phyloP scores from a whole-genome alignment of 2,329 filamentous ascomycete species.

The Escovopsis sp. region DNA sequence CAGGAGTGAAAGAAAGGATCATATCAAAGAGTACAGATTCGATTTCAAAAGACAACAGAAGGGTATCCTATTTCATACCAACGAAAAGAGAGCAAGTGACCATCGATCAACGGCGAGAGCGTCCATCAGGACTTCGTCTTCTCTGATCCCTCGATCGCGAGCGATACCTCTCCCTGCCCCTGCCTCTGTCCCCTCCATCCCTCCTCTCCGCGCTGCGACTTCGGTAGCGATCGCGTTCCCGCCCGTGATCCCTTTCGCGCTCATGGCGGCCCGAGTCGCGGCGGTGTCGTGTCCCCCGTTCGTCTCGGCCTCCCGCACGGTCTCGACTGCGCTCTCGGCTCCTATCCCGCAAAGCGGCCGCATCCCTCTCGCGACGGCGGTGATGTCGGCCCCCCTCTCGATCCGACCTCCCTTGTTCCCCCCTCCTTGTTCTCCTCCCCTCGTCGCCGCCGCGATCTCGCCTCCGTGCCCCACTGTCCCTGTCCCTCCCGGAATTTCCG shows the following conservation, averaged over 20 bases:
- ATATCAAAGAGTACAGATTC: no score
- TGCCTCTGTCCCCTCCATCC: slow-evolving; percentile 5
- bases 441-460: slow-evolving; percentile 17
- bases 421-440: slow-evolving; percentile 19
- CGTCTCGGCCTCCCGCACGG: slow-evolving; percentile 5
- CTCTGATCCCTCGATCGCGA: slow-evolving; percentile 10
- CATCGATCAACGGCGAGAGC: slow-evolving; percentile 1
- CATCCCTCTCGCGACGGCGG: no score
- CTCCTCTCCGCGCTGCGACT: slow-evolving; percentile 5
- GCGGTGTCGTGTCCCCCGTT: slow-evolving; percentile 4
- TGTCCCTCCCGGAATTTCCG: slow-evolving; percentile 11
- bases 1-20: no score
- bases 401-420: no score
- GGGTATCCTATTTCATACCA: no score
- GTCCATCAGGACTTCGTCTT: slow-evolving; percentile 3
- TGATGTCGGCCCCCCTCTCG: no score
- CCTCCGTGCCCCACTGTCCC: slow-evolving; percentile 9
- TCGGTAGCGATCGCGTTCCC: slow-evolving; percentile 5
- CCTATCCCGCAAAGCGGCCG: slow-evolving; percentile 12
- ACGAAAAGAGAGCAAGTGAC: no score
- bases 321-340: slow-evolving; percentile 8
- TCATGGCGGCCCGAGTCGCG: slow-evolving; percentile 8
- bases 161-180: slow-evolving; percentile 7
- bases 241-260: slow-evolving; percentile 1
- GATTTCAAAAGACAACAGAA: no score